Conservation (phyloP, 1,139 yeast species). For the Yamadazyma trypodendri region DNA sequence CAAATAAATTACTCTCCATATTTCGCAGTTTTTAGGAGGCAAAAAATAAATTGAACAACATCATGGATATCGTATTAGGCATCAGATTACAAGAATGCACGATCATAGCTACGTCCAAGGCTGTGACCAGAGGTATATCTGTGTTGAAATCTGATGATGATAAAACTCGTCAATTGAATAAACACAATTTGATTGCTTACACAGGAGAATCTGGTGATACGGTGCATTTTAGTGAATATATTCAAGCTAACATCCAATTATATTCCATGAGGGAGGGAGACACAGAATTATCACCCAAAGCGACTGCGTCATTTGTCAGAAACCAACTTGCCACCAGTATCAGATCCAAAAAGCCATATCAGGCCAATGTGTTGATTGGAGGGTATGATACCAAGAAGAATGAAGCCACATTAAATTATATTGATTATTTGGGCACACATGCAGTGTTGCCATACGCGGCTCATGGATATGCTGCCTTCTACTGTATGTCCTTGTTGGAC, state of each 20-base stretch:
- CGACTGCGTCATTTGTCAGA: conserved; percentile 87
- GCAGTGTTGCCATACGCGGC: conserved; percentile 87
- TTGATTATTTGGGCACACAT: conserved; percentile 91
- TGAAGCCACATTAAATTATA: conserved; percentile 77
- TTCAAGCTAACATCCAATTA: conserved; percentile 89
- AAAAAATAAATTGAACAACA: conserved; percentile 4
- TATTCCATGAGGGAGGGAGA: conserved; percentile 82
- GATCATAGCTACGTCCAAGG: conserved; percentile 87
- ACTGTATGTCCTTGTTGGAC: conserved; percentile 85
- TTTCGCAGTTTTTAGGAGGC: neutral
- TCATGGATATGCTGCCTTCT: conserved; percentile 89
- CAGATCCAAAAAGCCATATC: conserved; percentile 90
- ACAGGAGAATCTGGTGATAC: conserved; percentile 98
- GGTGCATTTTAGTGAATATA: conserved; percentile 91
- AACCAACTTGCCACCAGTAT: conserved; percentile 83
- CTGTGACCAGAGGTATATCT: conserved; percentile 92
- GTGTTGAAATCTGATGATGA: conserved; percentile 83
- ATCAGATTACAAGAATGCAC: conserved; percentile 80
- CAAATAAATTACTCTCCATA: conserved; percentile 1
- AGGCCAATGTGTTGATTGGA: conserved; percentile 84
- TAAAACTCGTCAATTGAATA: conserved; percentile 76
- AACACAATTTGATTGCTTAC: conserved; percentile 80
- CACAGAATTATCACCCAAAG: conserved; percentile 75
- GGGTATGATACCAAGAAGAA: conserved; percentile 71
- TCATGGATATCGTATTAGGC: conserved; percentile 89